Evolutionary conservation across 176 grass and related monocot species (phyloP).

Genomic region (Rhynchospora tenuis): DNA sequence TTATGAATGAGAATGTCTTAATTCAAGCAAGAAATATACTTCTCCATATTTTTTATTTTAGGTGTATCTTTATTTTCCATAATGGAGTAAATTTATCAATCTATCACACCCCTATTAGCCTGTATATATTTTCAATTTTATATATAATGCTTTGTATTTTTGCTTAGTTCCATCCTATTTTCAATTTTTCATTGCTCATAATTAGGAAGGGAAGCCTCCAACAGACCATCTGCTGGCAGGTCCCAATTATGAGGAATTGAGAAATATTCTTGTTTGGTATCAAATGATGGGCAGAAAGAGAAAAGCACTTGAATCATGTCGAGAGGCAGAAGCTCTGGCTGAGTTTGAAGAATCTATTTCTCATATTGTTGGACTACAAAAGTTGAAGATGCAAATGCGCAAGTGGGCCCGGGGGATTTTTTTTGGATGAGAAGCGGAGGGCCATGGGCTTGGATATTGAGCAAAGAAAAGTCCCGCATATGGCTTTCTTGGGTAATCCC

Average conservation of each 20-base stretch:
- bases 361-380: conserved; percentile 70
- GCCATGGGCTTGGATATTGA: conserved; percentile 80
- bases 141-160: conserved; percentile 8
- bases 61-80: too few relatives aligned
- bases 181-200: neutral
- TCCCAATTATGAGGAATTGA: conserved; percentile 44
- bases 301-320: conserved; percentile 58
- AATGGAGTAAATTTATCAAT: too few relatives aligned
- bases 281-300: conserved; percentile 74
- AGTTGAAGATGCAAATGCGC: conserved; percentile 86
- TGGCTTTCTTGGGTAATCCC: conserved; percentile 97
- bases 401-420: conserved; percentile 89
- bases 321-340: conserved; percentile 52
- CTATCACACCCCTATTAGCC: too few relatives aligned
- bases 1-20: too few relatives aligned
- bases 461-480: conserved; percentile 71
- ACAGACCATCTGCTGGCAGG: conserved; percentile 56
- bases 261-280: conserved; percentile 48
- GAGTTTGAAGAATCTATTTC: conserved; percentile 92
- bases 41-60: too few relatives aligned
- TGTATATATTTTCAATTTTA: conserved; percentile 20
- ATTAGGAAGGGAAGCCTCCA: conserved; percentile 77
- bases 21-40: too few relatives aligned
- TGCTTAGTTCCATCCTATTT: conserved; percentile 6
- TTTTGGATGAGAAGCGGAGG: conserved; percentile 95